phyloP scores from a whole-genome alignment of 768 basidiomycete species.

The Mycena filopes region DNA sequence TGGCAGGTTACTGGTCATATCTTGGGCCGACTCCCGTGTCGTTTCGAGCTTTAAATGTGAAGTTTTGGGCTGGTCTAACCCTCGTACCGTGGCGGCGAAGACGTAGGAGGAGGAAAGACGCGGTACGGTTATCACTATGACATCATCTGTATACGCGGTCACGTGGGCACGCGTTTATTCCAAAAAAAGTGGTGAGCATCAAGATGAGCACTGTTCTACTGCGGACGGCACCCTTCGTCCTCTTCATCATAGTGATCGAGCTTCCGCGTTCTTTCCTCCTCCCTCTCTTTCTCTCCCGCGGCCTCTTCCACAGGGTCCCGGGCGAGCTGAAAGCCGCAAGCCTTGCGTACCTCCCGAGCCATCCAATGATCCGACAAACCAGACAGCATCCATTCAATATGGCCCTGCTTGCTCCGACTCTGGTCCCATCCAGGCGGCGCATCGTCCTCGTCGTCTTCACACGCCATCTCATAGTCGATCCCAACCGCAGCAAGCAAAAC shows the following conservation, averaged over 20 bases:
- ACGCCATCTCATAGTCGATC: slow-evolving; percentile 21
- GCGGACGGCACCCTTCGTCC: not conserved
- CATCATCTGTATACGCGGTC: slow-evolving; percentile 18
- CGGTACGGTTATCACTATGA: slow-evolving; percentile 8
- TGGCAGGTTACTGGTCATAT: slow-evolving; percentile 68
- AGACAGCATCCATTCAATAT: slow-evolving; percentile 16
- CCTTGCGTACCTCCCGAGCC: slow-evolving; percentile 15
- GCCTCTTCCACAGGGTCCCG: slow-evolving; percentile 15
- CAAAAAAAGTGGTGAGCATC: too few relatives aligned
- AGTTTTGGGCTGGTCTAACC: too few relatives aligned
- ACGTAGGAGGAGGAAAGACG: too few relatives aligned
- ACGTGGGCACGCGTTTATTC: slow-evolving; percentile 14
- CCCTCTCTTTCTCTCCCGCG: slow-evolving; percentile 12
- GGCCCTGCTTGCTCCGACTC: not conserved
- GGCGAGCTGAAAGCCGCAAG: slow-evolving; percentile 16
- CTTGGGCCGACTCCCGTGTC: too few relatives aligned
- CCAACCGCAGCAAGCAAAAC: slow-evolving; percentile 4
- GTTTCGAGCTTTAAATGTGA: too few relatives aligned
- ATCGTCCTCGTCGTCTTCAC: slow-evolving; percentile 18
- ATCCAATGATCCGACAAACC: slow-evolving; percentile 16
- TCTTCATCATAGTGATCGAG: not conserved
- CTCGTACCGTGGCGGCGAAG: too few relatives aligned
- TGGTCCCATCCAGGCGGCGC: slow-evolving; percentile 1
- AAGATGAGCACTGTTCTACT: too few relatives aligned
- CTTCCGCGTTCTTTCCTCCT: slow-evolving; percentile 9